Evolutionary conservation across 192 early-diverging fungal genomes (phyloP).

Genomic region (Mycoemilia scoparia): DNA sequence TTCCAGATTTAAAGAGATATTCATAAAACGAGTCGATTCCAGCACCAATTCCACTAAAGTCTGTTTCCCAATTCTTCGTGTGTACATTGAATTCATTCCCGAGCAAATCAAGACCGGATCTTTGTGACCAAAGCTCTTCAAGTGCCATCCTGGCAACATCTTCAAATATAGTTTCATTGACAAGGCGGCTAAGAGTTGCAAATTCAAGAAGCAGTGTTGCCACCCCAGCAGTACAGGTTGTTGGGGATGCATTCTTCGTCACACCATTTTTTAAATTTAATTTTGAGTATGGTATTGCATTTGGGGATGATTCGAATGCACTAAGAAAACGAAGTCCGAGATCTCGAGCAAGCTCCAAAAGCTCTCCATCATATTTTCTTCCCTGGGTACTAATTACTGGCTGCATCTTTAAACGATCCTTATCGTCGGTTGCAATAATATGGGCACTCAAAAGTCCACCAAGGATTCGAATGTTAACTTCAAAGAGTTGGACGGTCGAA

Average conservation of each 20-base stretch:
- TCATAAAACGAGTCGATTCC: constrained; percentile 87
- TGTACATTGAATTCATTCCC: constrained; percentile 68
- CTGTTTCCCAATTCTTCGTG: constrained; percentile 50
- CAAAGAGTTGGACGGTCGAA: constrained; percentile 86
- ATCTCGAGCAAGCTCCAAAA: constrained; percentile 59
- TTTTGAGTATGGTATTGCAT: constrained; percentile 66
- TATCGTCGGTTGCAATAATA: constrained; percentile 52
- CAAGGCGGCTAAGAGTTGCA: constrained; percentile 72
- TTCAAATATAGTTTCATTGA: constrained; percentile 62
- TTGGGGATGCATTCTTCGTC: constrained; percentile 37
- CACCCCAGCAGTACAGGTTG: constrained; percentile 74
- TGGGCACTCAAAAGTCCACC: constrained; percentile 83
- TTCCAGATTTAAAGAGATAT: constrained; percentile 76
- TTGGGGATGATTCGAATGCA: constrained; percentile 66
- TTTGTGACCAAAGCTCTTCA: constrained; percentile 51
- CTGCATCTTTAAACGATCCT: constrained; percentile 34
- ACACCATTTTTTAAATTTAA: constrained; percentile 66
- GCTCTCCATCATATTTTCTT: constrained; percentile 56
- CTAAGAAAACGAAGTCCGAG: constrained; percentile 69
- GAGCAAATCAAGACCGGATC: constrained; percentile 56
- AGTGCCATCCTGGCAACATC: constrained; percentile 47
- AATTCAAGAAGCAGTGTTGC: constrained; percentile 87
- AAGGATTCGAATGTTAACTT: constrained; percentile 78
- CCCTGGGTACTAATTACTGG: constrained; percentile 9
- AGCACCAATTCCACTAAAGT: constrained; percentile 60